Evolutionary conservation across 176 grass and related monocot species (phyloP), one percentile per base, ranked within the genome.

Genomic region (Aechmea fasciata): DNA sequence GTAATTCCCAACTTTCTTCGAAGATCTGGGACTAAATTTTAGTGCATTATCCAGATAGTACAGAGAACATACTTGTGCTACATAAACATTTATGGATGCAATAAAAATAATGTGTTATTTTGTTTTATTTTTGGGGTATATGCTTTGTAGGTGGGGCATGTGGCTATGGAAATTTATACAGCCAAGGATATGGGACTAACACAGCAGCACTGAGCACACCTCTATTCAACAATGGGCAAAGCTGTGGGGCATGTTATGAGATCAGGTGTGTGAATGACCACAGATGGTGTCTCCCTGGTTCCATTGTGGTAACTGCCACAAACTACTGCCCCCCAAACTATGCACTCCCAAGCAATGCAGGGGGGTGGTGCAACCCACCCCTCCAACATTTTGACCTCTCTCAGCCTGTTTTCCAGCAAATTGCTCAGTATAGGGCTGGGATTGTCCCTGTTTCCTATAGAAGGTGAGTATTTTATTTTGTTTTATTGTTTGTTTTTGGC

Each of bases 101-200:
- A 51, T 61, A 52, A 49, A 41, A 41, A 41, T 41, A 41, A 41
- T 41, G 33, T 41, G 33, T 41, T 5, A 23, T 41, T 50, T 24
- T 41, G 52, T 24, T 41, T 1, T 69, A 48, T n/a, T 33, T 69
- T 48, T 1, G 25, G 25, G 26, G n/a, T 11, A 33, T 13, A 7
- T 24, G 3, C 8, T 51, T 51, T 50, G 11, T 50, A 96, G 93
- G 93, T 78, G 93, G 93, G 19, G 93, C 93, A 9, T 92, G 88
- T 79, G 92, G 92, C 3, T 96, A 96, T 64, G 92, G 92, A 9
- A 96, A 96, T 75, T 81, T 96, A 84, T 96, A 96, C 83, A 91
- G 83, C 78, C 69, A 80, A 1, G 93, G 93, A 48, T 97, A 92
- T 70, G 93, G 93, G 41, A 92, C 89, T 15, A 92, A 79, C 86